These are phyloP conservation scores for Lyophyllum shimeji DNA, from an alignment of 768 basidiomycete genomes.

Conservation along the genomic window DNA sequence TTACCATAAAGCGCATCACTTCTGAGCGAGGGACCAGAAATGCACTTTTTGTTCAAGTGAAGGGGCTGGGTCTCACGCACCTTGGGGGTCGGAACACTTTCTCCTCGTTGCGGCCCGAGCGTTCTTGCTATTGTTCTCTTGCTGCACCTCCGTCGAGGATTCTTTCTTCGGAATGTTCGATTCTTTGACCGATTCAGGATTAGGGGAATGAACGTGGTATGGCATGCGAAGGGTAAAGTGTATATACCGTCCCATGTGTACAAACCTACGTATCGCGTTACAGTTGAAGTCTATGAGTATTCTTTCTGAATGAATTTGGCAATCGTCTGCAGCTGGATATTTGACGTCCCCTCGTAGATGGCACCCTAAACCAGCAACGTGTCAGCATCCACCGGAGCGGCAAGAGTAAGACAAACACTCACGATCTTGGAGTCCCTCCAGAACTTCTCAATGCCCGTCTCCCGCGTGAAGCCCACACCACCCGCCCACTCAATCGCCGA, in stretches of 20 bases:
- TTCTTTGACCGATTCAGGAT: background rate
- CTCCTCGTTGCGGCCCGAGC: too few species aligned
- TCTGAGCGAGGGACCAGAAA: too few species aligned
- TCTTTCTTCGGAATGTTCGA: too few species aligned
- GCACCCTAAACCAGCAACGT: conserved; percentile 56
- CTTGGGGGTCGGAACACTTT: too few species aligned
- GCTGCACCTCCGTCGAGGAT: too few species aligned
- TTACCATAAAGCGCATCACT: too few species aligned
- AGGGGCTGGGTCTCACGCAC: too few species aligned
- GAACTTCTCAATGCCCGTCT: conserved; percentile 94
- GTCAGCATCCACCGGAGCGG: background rate
- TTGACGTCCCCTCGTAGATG: conserved; percentile 95
- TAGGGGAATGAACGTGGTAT: background rate
- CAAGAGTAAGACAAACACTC: conserved; percentile 38
- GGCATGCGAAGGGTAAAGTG: background rate
- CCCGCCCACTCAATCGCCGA: conserved; percentile 96
- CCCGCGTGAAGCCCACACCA: conserved; percentile 88
- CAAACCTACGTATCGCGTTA: background rate
- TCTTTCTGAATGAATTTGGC: conserved; percentile 89
- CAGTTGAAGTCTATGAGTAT: conserved; percentile 49
- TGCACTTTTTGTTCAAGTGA: too few species aligned
- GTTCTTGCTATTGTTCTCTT: too few species aligned
- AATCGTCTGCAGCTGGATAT: conserved; percentile 96
- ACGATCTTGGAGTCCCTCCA: conserved; percentile 98
- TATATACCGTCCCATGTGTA: background rate